Evolutionary conservation across 139 green algal genomes (phyloP).

Genomic region (Microglena sp.): DNA sequence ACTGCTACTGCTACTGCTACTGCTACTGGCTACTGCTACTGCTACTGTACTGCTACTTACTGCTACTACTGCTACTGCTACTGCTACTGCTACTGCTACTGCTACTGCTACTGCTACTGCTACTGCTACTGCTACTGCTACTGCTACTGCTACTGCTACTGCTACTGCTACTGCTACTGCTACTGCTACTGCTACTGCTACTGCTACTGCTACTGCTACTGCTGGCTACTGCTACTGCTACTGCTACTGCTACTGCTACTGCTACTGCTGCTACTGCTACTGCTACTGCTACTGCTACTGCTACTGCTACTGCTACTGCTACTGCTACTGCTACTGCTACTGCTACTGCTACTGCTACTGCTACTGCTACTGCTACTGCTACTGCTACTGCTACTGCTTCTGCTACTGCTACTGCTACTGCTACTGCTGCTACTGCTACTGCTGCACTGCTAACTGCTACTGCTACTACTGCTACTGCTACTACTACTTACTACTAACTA

Average conservation of each 20-base stretch:
- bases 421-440: slow-evolving; percentile 1
- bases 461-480: background rate
- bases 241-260: background rate
- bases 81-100: background rate
- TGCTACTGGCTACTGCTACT: background rate
- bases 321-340: slow-evolving; percentile 1
- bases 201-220: background rate
- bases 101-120: slow-evolving; percentile 10
- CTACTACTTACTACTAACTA: background rate
- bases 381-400: background rate
- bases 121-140: slow-evolving; percentile 10
- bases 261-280: slow-evolving; percentile 2
- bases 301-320: slow-evolving; percentile 1
- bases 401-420: background rate
- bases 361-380: slow-evolving; percentile 2
- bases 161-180: slow-evolving; percentile 8
- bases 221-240: slow-evolving; percentile 1
- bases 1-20: background rate
- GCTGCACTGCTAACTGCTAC: background rate
- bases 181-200: slow-evolving; percentile 5
- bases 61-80: background rate
- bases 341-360: background rate
- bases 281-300: slow-evolving; percentile 1
- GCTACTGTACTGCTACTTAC: slow-evolving; percentile 1
- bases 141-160: slow-evolving; percentile 4